Evolutionary conservation across 371 early-diverging fungal genomes (phyloP).

Genomic region (Mucor saturninus): DNA sequence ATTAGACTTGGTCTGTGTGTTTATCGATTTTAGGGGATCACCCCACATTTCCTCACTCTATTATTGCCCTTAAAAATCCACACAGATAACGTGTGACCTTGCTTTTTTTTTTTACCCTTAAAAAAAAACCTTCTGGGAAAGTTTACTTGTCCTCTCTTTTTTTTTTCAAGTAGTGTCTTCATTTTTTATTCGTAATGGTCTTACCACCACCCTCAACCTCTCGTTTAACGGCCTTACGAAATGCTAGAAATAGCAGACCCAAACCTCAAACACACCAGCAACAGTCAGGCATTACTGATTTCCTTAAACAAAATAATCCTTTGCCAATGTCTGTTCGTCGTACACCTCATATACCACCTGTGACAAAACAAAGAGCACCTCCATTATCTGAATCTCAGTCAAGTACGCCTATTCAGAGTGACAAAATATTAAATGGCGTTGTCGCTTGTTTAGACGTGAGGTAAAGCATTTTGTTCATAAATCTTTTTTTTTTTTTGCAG

Average conservation of each 20-base stretch:
- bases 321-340: not conserved
- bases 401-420: constrained; percentile 10
- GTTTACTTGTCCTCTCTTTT: not conserved
- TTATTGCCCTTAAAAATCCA: not conserved
- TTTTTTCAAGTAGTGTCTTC: not conserved
- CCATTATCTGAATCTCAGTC: constrained; percentile 9
- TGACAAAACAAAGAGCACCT: not conserved
- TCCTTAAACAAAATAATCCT: not conserved
- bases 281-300: not conserved
- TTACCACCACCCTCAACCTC: not conserved
- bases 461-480: constrained; percentile 17
- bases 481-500: not conserved
- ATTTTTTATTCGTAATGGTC: not conserved
- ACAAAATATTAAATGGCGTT: constrained; percentile 43
- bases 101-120: not conserved
- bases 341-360: not conserved
- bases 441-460: constrained; percentile 51
- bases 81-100: not conserved
- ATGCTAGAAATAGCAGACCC: not conserved
- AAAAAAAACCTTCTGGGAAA: not conserved
- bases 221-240: not conserved
- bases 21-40: not conserved
- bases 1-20: not conserved
- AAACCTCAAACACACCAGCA: not conserved
- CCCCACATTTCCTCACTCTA: not conserved